phyloP scores from a whole-genome alignment of 1,284 basidiomycete species.

The Cerrena zonata region DNA sequence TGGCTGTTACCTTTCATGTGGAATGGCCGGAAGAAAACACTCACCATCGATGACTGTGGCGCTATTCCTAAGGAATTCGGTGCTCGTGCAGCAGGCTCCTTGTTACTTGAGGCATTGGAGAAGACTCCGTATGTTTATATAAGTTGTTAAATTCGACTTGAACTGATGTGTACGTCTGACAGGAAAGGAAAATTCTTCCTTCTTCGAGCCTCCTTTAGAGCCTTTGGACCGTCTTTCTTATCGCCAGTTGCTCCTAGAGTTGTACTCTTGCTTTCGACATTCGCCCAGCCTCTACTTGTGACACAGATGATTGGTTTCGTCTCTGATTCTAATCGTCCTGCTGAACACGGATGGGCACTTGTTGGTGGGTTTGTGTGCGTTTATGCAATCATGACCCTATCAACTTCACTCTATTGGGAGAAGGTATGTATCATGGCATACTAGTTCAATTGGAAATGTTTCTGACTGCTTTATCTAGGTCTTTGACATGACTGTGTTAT shows the following conservation, averaged over 20 bases:
- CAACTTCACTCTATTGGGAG: not conserved
- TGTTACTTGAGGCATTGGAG: not conserved
- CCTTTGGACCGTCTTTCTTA: not conserved
- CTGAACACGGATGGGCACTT: not conserved
- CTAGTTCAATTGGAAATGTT: too few species aligned
- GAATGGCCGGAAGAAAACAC: not conserved
- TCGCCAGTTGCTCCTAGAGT: not conserved
- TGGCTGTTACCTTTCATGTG: not conserved
- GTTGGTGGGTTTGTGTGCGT: not conserved
- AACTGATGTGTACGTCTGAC: not conserved
- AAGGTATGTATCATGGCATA: not conserved
- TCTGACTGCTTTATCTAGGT: not conserved
- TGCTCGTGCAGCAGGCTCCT: not conserved
- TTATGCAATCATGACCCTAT: not conserved
- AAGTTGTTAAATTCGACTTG: not conserved
- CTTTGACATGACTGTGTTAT: not conserved
- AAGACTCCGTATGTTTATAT: not conserved
- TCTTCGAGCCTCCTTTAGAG: not conserved
- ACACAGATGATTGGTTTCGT: not conserved
- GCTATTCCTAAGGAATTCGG: not conserved
- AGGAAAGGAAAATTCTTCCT: not conserved
- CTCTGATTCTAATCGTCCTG: not conserved
- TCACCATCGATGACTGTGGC: not conserved
- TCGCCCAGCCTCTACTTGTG: not conserved
- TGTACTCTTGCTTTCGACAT: not conserved